Base-by-base conservation (phyloP, 2,329 filamentous ascomycete species). In the Hypoxylon sp. region DNA sequence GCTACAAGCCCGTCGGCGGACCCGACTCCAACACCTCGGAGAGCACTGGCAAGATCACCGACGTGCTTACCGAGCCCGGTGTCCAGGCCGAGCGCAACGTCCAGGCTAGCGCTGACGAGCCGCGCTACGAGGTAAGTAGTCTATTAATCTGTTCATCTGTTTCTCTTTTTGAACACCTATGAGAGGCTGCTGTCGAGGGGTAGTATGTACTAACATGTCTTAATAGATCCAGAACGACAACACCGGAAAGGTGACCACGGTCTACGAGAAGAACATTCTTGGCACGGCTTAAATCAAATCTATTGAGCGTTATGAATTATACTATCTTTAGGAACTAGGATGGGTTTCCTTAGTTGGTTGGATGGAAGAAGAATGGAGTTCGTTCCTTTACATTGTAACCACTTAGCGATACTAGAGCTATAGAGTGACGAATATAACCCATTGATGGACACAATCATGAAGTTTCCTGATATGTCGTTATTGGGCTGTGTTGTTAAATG, bases 1-100 rank as follows among this genome's bases (percentile, higher is more conserved):
- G 73, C 35, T 76, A 76, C 68, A 75, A 76, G 73, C 73, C 74
- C 32, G 72, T 75, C 13, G 74, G 74, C 63, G 73, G 73, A 6
- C 74, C 70, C 24, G 67, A 64, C 59, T 75, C 74, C 17, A 71
- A 75, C 39, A 73, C 74, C 21, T 68, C 72, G 8, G 73, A 75
- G 70, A 74, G 71, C 67, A 76, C 74, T 1, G 74, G 74, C 35
- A 71, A 44, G 29, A 75, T 76, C 60, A 70, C 53, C 31, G 64
- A 68, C 29, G 72, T 75, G 17, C 65, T 75, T 11, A 74, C 72
- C 8, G 68, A 74, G 68, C 74, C 74, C 11, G 73, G 74, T 6
- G 64, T 68, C 51, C 73, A 75, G 37, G 73, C 73, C 27, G 67
- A 70, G 1, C 72, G 69, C 7, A 70, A 75, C 57, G 73, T 76